Conservation (phyloP, 176 grass and related monocot genomes). For the Hordeum marinum region DNA sequence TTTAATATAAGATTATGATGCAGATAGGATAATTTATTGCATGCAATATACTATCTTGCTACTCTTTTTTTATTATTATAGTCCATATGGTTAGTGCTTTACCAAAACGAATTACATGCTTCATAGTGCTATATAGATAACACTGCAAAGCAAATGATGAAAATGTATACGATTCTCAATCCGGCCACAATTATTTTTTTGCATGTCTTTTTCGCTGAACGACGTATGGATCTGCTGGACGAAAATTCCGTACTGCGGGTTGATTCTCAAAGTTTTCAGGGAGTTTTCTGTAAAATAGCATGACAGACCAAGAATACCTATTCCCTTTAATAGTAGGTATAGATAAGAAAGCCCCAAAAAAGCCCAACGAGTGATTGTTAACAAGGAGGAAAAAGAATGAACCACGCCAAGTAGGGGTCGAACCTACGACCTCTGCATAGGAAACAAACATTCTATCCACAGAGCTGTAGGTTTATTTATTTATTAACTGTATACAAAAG, state of each 20-base stretch:
- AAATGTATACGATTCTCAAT: background rate
- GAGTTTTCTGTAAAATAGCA: too few species aligned
- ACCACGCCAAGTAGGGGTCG: background rate
- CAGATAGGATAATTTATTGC: conserved; percentile 6
- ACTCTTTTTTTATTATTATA: background rate
- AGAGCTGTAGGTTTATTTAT: background rate
- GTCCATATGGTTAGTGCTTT: background rate
- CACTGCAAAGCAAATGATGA: background rate
- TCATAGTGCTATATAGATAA: background rate
- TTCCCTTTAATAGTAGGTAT: too few species aligned
- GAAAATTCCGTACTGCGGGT: too few species aligned
- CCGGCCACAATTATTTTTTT: too few species aligned
- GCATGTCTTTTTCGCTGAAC: too few species aligned
- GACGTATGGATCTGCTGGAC: too few species aligned
- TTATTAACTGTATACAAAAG: background rate
- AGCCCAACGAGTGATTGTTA: background rate
- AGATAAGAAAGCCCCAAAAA: background rate
- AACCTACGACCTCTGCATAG: background rate
- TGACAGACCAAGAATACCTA: too few species aligned
- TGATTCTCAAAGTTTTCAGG: too few species aligned
- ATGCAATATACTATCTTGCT: background rate
- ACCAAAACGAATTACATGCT: background rate
- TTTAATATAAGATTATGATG: background rate
- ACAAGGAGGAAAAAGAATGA: background rate
- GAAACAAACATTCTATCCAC: background rate